Evolutionary conservation across 129 eudicot genomes (phyloP), one percentile per base, ranked within the genome.

Genomic region (Solidago caesia): DNA sequence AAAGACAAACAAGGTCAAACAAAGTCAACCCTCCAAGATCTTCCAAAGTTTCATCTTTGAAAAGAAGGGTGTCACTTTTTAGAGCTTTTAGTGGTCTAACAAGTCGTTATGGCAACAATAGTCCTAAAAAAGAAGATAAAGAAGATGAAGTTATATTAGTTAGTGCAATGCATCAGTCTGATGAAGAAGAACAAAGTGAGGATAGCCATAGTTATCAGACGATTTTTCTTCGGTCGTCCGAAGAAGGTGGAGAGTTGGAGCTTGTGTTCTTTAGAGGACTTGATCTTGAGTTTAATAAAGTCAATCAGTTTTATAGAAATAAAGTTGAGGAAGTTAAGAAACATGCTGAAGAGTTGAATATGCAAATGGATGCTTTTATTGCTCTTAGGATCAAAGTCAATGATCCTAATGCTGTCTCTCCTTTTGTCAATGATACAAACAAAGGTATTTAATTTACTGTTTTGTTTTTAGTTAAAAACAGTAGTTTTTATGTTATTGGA

Each of bases 231-330:
- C 79, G 65, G 81, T 74, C 91, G 5, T 72, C 77, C 2, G 91
- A 86, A 39, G 88, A 82, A 2, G 91, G 87, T 3, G 86, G 96
- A 8, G 89, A 80, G 64, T 48, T 84, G 5, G 96, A 89, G 83
- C 66, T 82, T 3, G 61, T 82, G 29, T 89, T 61, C 44, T 89
- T 89, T n/a, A 76, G 68, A 5, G 63, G 72, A 29, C 84, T 86
- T 47, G 96, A 89, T 71, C 72, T 69, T 48, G 88, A 89, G 71
- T 85, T 89, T 42, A 89, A 89, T 65, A 84, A 84, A 75, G 96
- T 89, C 16, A 11, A 64, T 8, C 76, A 74, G 8, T 89, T 89
- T 74, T 89, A 89, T 63, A 80, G 39, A 58, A 3, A 5, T 6
- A 84, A 84, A 67, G 96, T 86, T 43, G 87, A 78, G 56, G 91